A percentile compares a stretch with the other conserved stretches of the same genome.
Conservation (phyloP, 345 rosid species). For the Turnera subulata region DNA sequence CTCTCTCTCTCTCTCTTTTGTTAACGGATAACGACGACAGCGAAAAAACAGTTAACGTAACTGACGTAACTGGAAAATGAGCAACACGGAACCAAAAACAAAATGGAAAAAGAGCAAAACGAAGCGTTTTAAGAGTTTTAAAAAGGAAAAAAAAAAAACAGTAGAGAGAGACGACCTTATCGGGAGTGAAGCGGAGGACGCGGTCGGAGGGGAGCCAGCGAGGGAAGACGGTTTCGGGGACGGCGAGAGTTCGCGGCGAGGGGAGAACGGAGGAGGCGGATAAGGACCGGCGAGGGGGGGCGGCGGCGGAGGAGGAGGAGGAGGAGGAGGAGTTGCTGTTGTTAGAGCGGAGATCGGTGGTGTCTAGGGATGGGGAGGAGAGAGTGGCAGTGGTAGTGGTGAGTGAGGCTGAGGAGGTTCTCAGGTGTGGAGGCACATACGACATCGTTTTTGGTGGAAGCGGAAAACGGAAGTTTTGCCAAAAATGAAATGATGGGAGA, state of each 20-base stretch:
- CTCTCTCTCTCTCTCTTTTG: not conserved
- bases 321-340: constrained; percentile 6
- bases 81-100: no score
- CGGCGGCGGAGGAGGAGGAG: constrained; percentile 1
- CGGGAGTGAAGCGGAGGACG: constrained; percentile 30
- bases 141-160: no score
- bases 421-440: constrained; percentile 37
- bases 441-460: constrained; percentile 26
- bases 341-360: constrained; percentile 4
- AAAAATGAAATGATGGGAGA: not conserved
- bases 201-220: constrained; percentile 41
- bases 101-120: no score
- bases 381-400: constrained; percentile 12
- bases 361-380: constrained; percentile 5
- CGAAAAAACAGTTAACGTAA: no score
- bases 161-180: constrained; percentile 11
- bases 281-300: constrained; percentile 1
- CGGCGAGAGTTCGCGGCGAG: constrained; percentile 10
- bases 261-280: constrained; percentile 16
- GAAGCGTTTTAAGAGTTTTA: not conserved
- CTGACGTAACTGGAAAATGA: not conserved
- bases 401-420: constrained; percentile 17
- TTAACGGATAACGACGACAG: no score
- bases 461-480: no score
- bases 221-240: constrained; percentile 26